phyloP scores from a whole-genome alignment of 208 protist species.

The Histomonas meleagridis region DNA sequence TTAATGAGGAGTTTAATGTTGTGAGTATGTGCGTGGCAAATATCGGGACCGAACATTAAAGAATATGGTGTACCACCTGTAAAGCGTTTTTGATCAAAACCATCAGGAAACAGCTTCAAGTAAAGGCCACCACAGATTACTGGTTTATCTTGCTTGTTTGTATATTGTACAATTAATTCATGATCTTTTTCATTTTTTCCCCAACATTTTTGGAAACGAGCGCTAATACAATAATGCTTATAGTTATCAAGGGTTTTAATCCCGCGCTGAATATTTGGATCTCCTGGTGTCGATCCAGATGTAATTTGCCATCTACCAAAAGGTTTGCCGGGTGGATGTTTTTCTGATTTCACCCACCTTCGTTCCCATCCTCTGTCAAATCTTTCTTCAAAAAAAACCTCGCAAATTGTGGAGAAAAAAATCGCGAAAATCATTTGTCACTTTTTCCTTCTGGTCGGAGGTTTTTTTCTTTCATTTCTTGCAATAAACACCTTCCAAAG shows the following conservation, averaged over 20 bases:
- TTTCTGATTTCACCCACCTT: conserved; percentile 22
- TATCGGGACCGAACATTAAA: neutral
- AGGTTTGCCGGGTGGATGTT: conserved; percentile 32
- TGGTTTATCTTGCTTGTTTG: neutral
- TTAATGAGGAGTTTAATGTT: neutral
- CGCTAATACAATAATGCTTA: neutral
- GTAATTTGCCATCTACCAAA: conserved; percentile 27
- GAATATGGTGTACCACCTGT: conserved; percentile 30
- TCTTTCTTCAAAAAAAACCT: conserved; percentile 29
- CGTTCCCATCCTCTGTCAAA: conserved; percentile 20
- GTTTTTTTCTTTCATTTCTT: too few relatives aligned
- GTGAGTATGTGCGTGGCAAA: neutral
- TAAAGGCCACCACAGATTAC: conserved; percentile 18
- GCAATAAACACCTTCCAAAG: too few relatives aligned
- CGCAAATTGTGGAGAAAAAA: too few relatives aligned
- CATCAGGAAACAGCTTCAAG: conserved; percentile 13
- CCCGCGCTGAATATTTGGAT: conserved; percentile 1
- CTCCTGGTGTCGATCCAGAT: neutral
- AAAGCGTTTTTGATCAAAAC: neutral
- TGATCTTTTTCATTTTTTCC: neutral
- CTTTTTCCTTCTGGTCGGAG: too few relatives aligned
- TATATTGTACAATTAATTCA: conserved; percentile 33
- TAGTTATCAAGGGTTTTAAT: conserved; percentile 34
- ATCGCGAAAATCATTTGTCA: too few relatives aligned
- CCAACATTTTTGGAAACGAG: neutral